Evolutionary conservation across 352 stramenopile species (phyloP).

Genomic region (Globisporangium paroecandrum): DNA sequence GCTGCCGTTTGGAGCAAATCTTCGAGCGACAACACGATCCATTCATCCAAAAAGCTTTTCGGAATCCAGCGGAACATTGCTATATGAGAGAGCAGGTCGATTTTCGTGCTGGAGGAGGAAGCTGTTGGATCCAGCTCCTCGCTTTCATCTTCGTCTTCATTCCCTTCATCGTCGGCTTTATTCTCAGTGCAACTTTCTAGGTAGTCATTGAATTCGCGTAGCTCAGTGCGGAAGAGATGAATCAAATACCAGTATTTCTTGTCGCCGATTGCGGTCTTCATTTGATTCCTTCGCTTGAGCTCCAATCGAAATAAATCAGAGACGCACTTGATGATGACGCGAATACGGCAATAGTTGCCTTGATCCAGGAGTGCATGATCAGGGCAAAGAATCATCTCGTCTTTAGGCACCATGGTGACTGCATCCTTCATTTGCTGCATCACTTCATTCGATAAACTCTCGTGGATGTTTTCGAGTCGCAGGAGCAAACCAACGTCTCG

Average conservation of each 20-base stretch:
- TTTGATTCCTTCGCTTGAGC: slow-evolving; percentile 33
- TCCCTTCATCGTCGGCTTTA: slow-evolving; percentile 10
- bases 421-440: slow-evolving; percentile 19
- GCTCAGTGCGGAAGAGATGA: slow-evolving; percentile 33
- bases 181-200: slow-evolving; percentile 6
- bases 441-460: slow-evolving; percentile 36
- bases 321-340: slow-evolving; percentile 34
- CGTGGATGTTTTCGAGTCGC: slow-evolving; percentile 44
- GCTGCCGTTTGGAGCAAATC: slow-evolving; percentile 39
- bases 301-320: slow-evolving; percentile 54
- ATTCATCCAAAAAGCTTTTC: slow-evolving; percentile 41
- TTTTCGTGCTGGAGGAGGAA: neutral
- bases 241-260: slow-evolving; percentile 54
- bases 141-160: slow-evolving; percentile 9
- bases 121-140: neutral
- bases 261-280: slow-evolving; percentile 28
- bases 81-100: slow-evolving; percentile 24
- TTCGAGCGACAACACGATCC: slow-evolving; percentile 43
- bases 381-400: slow-evolving; percentile 6
- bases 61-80: slow-evolving; percentile 43
- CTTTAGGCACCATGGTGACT: neutral
- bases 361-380: slow-evolving; percentile 7
- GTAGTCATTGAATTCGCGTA: slow-evolving; percentile 44
- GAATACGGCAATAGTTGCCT: slow-evolving; percentile 25
- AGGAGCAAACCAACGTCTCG: slow-evolving; percentile 47